These are phyloP conservation scores for Castanea crenata DNA, from an alignment of 306 rosid genomes.

Conservation along the genomic window DNA sequence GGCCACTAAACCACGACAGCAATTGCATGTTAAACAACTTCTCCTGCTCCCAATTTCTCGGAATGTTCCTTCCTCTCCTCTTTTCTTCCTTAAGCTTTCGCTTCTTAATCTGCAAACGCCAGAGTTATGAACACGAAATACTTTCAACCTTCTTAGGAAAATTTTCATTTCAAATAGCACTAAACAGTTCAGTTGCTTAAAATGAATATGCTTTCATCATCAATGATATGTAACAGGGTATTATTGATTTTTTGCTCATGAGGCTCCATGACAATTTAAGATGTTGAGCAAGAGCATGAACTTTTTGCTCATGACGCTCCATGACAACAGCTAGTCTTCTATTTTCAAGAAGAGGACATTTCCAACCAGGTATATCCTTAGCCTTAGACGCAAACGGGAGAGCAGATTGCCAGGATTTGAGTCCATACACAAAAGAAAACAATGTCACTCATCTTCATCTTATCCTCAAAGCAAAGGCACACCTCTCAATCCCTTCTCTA, in stretches of 20 bases:
- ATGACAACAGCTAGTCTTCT: constrained; percentile 60
- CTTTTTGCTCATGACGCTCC: constrained; percentile 71
- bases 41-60: too few relatives aligned
- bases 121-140: too few relatives aligned
- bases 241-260: too few relatives aligned
- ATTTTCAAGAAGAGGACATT: constrained; percentile 45
- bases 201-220: neutral
- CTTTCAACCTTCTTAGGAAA: too few relatives aligned
- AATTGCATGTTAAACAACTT: too few relatives aligned
- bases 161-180: too few relatives aligned
- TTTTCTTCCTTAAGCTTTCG: too few relatives aligned
- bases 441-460: constrained; percentile 92
- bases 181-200: too few relatives aligned
- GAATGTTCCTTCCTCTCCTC: too few relatives aligned
- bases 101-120: too few relatives aligned
- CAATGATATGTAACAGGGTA: neutral
- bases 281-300: constrained; percentile 63
- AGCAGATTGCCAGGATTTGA: constrained; percentile 47
- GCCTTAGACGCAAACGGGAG: constrained; percentile 84
- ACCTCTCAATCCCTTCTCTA: constrained; percentile 89
- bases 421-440: constrained; percentile 92
- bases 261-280: constrained; percentile 23
- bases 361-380: constrained; percentile 48
- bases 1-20: too few relatives aligned
- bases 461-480: constrained; percentile 81